Conservation (phyloP, 2,329 filamentous ascomycete species). For the Sordariomycetes sp. region DNA sequence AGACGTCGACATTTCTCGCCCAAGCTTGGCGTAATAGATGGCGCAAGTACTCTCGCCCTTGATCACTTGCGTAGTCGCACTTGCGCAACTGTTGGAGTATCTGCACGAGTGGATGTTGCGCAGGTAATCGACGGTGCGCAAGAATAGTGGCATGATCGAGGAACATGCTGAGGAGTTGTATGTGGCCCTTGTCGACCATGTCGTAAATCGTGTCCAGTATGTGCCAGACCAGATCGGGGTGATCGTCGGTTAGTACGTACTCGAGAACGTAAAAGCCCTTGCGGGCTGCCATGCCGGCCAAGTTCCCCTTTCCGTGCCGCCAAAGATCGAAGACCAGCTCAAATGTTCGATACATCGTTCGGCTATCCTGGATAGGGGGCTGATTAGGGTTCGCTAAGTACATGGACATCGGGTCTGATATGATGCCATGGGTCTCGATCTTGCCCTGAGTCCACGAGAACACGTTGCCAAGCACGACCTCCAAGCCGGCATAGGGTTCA, state of each 20-base stretch:
- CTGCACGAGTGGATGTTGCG: slow-evolving; percentile 20
- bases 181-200: slow-evolving; percentile 24
- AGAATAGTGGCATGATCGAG: slow-evolving; percentile 20
- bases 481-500: slow-evolving; percentile 14
- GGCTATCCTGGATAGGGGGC: slow-evolving; percentile 26
- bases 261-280: slow-evolving; percentile 25
- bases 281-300: slow-evolving; percentile 25
- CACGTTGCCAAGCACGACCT: slow-evolving; percentile 22
- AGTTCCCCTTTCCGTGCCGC: slow-evolving; percentile 21
- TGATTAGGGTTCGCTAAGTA: slow-evolving; percentile 23
- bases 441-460: slow-evolving; percentile 24
- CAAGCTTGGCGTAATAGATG: slow-evolving; percentile 24
- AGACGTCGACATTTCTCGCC: slow-evolving; percentile 24
- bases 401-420: slow-evolving; percentile 23
- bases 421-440: slow-evolving; percentile 15
- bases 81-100: slow-evolving; percentile 20
- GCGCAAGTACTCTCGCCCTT: slow-evolving; percentile 20
- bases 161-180: slow-evolving; percentile 23
- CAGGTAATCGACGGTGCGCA: slow-evolving; percentile 16
- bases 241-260: slow-evolving; percentile 24
- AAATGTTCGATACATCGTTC: slow-evolving; percentile 29
- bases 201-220: slow-evolving; percentile 27
- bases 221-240: slow-evolving; percentile 27
- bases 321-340: slow-evolving; percentile 27
- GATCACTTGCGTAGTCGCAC: slow-evolving; percentile 20